Conservation (phyloP, 495 filamentous ascomycete genomes). For the Zalerion maritima region DNA sequence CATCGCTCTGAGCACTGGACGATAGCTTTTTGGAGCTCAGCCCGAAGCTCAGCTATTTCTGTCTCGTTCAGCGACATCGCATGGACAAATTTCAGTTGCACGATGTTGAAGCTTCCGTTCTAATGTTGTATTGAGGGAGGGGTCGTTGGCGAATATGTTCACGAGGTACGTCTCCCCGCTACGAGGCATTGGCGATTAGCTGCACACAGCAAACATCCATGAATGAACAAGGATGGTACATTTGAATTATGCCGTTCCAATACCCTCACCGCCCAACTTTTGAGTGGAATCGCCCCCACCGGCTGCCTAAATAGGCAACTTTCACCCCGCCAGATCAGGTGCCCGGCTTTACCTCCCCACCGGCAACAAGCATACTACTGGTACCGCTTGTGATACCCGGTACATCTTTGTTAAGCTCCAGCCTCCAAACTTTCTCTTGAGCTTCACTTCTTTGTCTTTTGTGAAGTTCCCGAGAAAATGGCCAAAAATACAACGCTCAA, state of each 20-base stretch:
- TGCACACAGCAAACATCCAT: neutral
- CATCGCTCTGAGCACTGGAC: constrained; percentile 89
- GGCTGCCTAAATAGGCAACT: no score
- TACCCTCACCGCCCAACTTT: neutral
- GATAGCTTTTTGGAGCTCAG: constrained; percentile 63
- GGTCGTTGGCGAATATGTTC: no score
- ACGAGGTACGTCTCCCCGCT: no score
- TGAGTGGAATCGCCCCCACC: neutral
- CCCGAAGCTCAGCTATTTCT: constrained; percentile 36
- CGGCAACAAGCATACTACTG: constrained; percentile 13
- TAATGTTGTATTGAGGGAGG: no score
- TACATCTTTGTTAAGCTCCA: no score
- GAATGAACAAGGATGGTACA: neutral
- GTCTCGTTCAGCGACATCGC: constrained; percentile 26
- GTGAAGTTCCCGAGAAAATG: constrained; percentile 25
- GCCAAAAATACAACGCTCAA: constrained; percentile 52
- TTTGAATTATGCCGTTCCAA: neutral
- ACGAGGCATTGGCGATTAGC: neutral
- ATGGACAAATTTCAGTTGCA: no score
- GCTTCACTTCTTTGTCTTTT: constrained; percentile 1
- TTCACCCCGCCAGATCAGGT: no score
- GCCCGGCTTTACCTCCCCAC: constrained; percentile 6
- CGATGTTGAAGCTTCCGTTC: no score
- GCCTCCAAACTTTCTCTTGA: constrained; percentile 2
- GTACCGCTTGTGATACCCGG: no score